Percentiles rank a stretch among this genome's conserved stretches.
Evolutionary conservation across 768 basidiomycete genomes (phyloP).

Genomic region (Kwoniella newhampshirensis): DNA sequence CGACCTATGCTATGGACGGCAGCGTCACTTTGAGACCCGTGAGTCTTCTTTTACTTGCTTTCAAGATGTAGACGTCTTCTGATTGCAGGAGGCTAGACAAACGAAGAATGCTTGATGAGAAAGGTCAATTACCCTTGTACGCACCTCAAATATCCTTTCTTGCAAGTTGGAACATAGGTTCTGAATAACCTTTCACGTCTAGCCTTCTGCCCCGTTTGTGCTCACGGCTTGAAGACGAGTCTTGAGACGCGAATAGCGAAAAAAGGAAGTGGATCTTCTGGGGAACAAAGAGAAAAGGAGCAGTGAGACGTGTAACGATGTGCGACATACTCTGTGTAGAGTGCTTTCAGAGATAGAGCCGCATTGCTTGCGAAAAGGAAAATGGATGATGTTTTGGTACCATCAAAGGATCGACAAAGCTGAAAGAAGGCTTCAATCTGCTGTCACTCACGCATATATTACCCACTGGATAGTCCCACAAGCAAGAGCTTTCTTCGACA

Average conservation of each 20-base stretch:
- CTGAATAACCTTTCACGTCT: neutral
- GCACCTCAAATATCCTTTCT: constrained; percentile 2
- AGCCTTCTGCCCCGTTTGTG: constrained; percentile 48
- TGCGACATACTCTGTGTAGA: too few relatives aligned
- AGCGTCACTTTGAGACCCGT: constrained; percentile 43
- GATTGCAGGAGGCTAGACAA: constrained; percentile 22
- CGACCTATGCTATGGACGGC: constrained; percentile 40
- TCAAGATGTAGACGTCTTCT: neutral
- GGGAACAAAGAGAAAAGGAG: too few relatives aligned
- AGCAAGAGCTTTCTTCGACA: too few relatives aligned
- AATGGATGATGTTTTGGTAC: too few relatives aligned
- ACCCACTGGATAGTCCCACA: too few relatives aligned
- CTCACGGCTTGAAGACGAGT: constrained; percentile 17
- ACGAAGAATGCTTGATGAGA: constrained; percentile 50
- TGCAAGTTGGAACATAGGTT: neutral
- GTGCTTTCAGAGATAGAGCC: too few relatives aligned
- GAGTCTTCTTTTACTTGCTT: constrained; percentile 5
- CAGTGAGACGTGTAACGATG: neutral
- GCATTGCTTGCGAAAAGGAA: too few relatives aligned
- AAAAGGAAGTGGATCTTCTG: too few relatives aligned
- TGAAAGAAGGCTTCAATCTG: too few relatives aligned
- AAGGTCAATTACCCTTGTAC: constrained; percentile 47
- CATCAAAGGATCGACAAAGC: too few relatives aligned
- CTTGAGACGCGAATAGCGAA: constrained; percentile 21
- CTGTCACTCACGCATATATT: too few relatives aligned